Conservation (phyloP, 129 eudicot genomes). For the Arctium minus region DNA sequence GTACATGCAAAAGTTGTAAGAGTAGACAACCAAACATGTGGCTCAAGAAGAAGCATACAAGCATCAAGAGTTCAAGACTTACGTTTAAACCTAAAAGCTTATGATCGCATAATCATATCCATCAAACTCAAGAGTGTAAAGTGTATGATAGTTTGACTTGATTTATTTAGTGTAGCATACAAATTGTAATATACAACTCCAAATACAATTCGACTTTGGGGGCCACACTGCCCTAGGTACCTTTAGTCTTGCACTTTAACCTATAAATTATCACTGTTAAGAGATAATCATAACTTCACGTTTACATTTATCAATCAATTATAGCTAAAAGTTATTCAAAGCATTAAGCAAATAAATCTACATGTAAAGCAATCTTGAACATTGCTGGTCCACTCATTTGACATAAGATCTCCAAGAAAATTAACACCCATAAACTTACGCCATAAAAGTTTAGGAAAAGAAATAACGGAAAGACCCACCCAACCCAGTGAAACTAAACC, state of each 20-base stretch:
- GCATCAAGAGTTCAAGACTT: not conserved
- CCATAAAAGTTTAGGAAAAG: not conserved
- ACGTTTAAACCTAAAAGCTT: not conserved
- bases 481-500: not conserved
- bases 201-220: not conserved
- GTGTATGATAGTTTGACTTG: not conserved
- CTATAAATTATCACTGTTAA: too few relatives aligned
- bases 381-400: not conserved
- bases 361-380: not conserved
- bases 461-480: not conserved
- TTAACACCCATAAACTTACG: not conserved
- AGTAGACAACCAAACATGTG: not conserved
- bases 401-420: not conserved
- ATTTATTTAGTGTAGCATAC: not conserved
- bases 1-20: not conserved
- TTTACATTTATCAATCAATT: too few relatives aligned
- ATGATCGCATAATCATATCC: constrained; percentile 8
- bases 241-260: too few relatives aligned
- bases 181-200: not conserved
- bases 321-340: not conserved
- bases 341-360: not conserved
- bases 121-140: not conserved
- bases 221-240: too few relatives aligned
- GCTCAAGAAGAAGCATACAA: not conserved
- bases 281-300: too few relatives aligned